phyloP scores from a whole-genome alignment of 1,284 basidiomycete genomes.

The Pisolithus thermaeus region DNA sequence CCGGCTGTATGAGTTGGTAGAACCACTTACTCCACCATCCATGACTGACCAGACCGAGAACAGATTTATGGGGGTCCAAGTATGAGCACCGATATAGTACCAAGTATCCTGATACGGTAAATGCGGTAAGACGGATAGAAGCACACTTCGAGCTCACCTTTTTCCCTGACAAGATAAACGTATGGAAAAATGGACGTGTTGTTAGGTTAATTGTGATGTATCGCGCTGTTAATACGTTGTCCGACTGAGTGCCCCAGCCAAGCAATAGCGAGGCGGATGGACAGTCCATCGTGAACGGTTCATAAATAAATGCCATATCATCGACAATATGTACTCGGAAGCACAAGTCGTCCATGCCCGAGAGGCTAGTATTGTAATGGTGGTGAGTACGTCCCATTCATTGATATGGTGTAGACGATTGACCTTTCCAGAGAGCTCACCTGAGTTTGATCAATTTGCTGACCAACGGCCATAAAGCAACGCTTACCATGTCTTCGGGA shows the following conservation, averaged over 20 bases:
- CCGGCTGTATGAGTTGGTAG: not conserved
- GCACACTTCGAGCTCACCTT: conserved; percentile 29
- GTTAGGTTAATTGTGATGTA: conserved; percentile 29
- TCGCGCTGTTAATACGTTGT: conserved; percentile 27
- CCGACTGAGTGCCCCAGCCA: conserved; percentile 40
- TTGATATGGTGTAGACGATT: not conserved
- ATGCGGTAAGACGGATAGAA: not conserved
- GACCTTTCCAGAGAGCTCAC: conserved; percentile 28
- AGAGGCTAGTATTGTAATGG: conserved; percentile 26
- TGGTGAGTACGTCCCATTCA: not conserved
- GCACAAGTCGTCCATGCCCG: conserved; percentile 27
- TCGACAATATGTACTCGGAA: conserved; percentile 32
- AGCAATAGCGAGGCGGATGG: conserved; percentile 39
- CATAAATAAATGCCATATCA: conserved; percentile 43
- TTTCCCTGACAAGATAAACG: conserved; percentile 40
- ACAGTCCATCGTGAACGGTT: conserved; percentile 49
- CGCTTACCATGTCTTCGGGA: conserved; percentile 24
- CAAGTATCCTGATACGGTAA: conserved; percentile 31
- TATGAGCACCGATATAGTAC: conserved; percentile 42
- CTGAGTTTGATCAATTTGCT: conserved; percentile 12
- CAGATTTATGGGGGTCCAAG: conserved; percentile 30
- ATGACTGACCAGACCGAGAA: conserved; percentile 35
- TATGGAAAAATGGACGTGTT: conserved; percentile 32
- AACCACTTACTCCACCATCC: conserved; percentile 28
- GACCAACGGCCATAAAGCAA: not conserved